Base-by-base conservation (phyloP, 345 rosid species). In the Hibiscus tridactylites region DNA sequence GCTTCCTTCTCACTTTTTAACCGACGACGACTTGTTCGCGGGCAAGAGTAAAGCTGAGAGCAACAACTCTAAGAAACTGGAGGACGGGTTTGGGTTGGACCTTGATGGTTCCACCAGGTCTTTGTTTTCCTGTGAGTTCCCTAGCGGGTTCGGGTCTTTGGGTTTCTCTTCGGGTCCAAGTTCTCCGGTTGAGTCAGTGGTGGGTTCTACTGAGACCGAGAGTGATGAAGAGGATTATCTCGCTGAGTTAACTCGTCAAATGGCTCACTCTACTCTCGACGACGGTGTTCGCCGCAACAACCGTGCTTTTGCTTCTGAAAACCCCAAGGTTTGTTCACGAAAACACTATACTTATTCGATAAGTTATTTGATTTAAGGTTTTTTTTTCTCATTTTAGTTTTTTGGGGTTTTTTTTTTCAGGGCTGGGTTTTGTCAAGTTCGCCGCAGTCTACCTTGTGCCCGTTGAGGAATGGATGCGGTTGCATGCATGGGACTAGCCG, bases 1-100 rank as follows among this genome's bases (percentile, higher is more conserved):
- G 87, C 87, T 94, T 63, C 98, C 95, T 3, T 78, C 93, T 0
- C 79, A 85, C 86, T 90, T 94, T 73, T 88, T 91, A 2, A 73
- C 84, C 1, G 97, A 88, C 78, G 90, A 90, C 7, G 92, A 85
- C 67, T 46, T 79, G 11, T 76, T 82, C 67, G 9, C 75, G 37
- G 90, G 82, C 44, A 69, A 68, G 59, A 52, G 47, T 39, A 35
- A 37, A 0, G 52, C 42, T 4, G 21, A n/a, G 15, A 35, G 15
- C 37, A 44, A 9, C 3, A 44, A 17, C 5, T 1, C 7, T 19
- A 17, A 56, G 11, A 50, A 64, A 7, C 35, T 9, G 35, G 53
- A 59, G 9, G 73, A 57, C 17, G 71, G 72, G 5, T 72, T 73
- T 58, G 73, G 56, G 10, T 26, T 70, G 12, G 82, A 75, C 11